A percentile compares a stretch with the other conserved stretches of the same genome.
Evolutionary conservation across 192 early-diverging fungal genomes (phyloP).

Genomic region (Coemansia sp.): DNA sequence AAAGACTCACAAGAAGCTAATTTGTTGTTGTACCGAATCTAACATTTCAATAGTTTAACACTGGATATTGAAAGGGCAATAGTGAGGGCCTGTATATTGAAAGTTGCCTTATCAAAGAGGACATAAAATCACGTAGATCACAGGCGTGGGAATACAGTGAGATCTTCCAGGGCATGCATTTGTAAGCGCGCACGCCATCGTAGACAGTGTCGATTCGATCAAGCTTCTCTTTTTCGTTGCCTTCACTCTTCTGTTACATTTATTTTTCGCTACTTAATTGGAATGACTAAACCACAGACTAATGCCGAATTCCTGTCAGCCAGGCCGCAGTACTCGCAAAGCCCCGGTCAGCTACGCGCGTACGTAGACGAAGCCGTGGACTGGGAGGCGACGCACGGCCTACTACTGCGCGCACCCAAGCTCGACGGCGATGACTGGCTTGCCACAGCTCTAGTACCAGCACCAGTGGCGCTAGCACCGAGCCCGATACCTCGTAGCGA

Average conservation of each 20-base stretch:
- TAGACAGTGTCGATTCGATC: background rate
- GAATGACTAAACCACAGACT: conserved; percentile 4
- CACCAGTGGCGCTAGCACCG: conserved; percentile 86
- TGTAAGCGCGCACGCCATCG: conserved; percentile 4
- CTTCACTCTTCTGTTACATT: background rate
- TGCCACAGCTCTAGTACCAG: conserved; percentile 68
- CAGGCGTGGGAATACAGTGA: background rate
- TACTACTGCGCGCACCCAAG: conserved; percentile 73
- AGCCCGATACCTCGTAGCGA: conserved; percentile 75
- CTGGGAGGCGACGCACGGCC: conserved; percentile 82
- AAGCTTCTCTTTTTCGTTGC: background rate
- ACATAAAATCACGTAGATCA: background rate
- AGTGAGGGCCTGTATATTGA: background rate
- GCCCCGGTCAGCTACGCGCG: conserved; percentile 33
- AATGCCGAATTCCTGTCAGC: conserved; percentile 33
- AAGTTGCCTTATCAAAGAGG: background rate
- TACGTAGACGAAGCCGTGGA: conserved; percentile 71
- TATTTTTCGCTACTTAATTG: background rate
- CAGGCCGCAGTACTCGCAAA: conserved; percentile 36
- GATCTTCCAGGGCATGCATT: background rate
- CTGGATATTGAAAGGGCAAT: too few species aligned
- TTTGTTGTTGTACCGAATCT: too few species aligned
- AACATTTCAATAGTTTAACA: too few species aligned
- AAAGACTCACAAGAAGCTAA: too few species aligned
- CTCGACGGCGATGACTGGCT: conserved; percentile 23